A percentile compares a stretch with the other conserved stretches of the same genome.
phyloP scores from a whole-genome alignment of 257 asterid species.

The Primulina eburnea region DNA sequence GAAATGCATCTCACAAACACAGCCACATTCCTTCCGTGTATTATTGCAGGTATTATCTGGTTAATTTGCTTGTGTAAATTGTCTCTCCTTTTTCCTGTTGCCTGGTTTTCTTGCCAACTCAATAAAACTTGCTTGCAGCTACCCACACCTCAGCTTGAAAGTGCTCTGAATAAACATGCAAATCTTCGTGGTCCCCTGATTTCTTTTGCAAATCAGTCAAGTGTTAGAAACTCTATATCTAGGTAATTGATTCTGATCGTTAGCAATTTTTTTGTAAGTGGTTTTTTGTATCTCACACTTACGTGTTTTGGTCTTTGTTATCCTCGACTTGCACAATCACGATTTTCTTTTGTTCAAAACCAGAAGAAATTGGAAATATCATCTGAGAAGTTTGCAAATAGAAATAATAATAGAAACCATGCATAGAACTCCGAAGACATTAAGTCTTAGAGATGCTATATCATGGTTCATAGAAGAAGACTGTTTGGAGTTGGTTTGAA shows the following conservation, averaged over 20 bases:
- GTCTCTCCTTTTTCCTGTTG: conserved; percentile 10
- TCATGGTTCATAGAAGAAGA: neutral
- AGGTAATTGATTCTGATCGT: conserved; percentile 41
- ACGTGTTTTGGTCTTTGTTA: neutral
- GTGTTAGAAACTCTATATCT: conserved; percentile 53
- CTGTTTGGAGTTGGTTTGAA: neutral
- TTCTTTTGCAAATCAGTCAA: conserved; percentile 61
- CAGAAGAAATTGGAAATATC: neutral
- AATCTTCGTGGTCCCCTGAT: conserved; percentile 75
- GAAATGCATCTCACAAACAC: conserved; percentile 93
- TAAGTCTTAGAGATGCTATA: neutral
- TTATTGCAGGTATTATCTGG: conserved; percentile 62
- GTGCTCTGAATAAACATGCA: conserved; percentile 78
- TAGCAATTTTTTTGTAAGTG: neutral
- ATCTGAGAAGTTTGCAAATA: neutral
- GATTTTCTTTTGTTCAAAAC: neutral
- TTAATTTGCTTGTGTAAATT: conserved; percentile 11
- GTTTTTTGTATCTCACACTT: neutral
- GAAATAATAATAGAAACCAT: neutral
- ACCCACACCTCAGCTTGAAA: conserved; percentile 91
- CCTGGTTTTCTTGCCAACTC: conserved; percentile 18
- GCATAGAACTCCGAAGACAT: neutral
- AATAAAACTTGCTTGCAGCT: conserved; percentile 58
- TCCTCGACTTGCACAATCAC: neutral
- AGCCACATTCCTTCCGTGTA: conserved; percentile 88